A percentile compares a stretch with the other conserved stretches of the same genome.
Evolutionary conservation across 129 eudicot genomes (phyloP).

Genomic region (Helichrysum umbraculigerum): DNA sequence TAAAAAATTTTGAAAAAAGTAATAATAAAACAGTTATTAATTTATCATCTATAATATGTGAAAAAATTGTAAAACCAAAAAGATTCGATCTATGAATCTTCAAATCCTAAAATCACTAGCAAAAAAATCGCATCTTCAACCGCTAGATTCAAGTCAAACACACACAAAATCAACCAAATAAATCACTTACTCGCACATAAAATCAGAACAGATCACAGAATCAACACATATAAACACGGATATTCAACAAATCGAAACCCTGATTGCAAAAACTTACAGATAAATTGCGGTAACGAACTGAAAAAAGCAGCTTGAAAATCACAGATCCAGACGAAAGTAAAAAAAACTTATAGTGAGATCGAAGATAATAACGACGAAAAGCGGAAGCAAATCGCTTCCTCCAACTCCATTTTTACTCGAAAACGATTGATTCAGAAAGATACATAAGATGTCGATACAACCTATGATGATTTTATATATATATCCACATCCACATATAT

Average conservation of each 20-base stretch:
- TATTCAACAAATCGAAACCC: not conserved
- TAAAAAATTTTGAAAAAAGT: not conserved
- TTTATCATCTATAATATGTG: not conserved
- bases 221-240: not conserved
- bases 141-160: slow-evolving; percentile 35
- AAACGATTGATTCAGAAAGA: slow-evolving; percentile 39
- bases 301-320: slow-evolving; percentile 3
- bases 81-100: slow-evolving; percentile 18
- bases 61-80: not conserved
- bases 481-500: not conserved
- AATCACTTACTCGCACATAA: not conserved
- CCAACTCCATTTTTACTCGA: slow-evolving; percentile 41
- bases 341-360: slow-evolving; percentile 24
- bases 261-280: slow-evolving; percentile 33
- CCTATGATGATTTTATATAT: slow-evolving; percentile 24
- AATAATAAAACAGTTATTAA: not conserved
- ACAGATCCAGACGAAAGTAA: slow-evolving; percentile 28
- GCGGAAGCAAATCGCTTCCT: slow-evolving; percentile 37
- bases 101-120: slow-evolving; percentile 1
- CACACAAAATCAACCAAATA: not conserved
- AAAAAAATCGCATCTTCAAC: slow-evolving; percentile 23
- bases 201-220: slow-evolving; percentile 10
- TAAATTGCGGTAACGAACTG: slow-evolving; percentile 5
- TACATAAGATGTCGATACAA: slow-evolving; percentile 41
- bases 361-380: slow-evolving; percentile 37